Base-by-base conservation (phyloP, 768 basidiomycete species). In the Coprinellus micaceus region DNA sequence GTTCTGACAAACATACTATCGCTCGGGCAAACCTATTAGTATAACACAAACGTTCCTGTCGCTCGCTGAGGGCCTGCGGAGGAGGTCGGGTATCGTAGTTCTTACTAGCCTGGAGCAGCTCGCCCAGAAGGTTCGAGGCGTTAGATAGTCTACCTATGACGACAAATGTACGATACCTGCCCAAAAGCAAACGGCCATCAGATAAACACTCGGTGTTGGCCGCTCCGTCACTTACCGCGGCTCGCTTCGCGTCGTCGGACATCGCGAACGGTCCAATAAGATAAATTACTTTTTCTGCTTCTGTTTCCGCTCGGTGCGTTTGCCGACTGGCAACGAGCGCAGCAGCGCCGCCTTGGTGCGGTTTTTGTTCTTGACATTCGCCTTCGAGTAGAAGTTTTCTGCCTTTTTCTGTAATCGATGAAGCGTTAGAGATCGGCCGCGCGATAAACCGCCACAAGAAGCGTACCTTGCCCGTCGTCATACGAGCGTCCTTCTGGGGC, bases 401-500 rank as follows among this genome's bases (percentile, higher is more conserved):
- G 91, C 83, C 73, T 91, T 94, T 76, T 85, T 88, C 93, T 92
- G 65, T 59, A 53, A 19, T 3, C 64, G 26, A 28, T 40, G 22
- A 41, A 21, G 28, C 25, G 56, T 25, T 28, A 30, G 22, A 12
- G 22, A 4, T 15, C 17, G 15, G 21, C 21, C 3, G 24, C 39
- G 51, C 39, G 37, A 53, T 29, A 40, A 19, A 13, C 6, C 11
- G 28, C 29, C 49, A 51, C 28, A 51, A 26, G 25, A 33, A 33
- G 17, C 60, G 29, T 67, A 87, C 90, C 77, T 99, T 99, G 78
- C 86, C 93, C 1, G 97, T 98, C 64, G 83, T 96, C 91, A 96
- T 90, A 17, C 96, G 89, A 25, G 80, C 69, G 61, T 81, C 88
- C 69, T 91, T 92, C 15, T 66, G 53, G 28, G 64, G 63, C 7